Evolutionary conservation across 805 yeast species (phyloP), one percentile per base, ranked within the genome.

Genomic region (Suhomyces faveliae): DNA sequence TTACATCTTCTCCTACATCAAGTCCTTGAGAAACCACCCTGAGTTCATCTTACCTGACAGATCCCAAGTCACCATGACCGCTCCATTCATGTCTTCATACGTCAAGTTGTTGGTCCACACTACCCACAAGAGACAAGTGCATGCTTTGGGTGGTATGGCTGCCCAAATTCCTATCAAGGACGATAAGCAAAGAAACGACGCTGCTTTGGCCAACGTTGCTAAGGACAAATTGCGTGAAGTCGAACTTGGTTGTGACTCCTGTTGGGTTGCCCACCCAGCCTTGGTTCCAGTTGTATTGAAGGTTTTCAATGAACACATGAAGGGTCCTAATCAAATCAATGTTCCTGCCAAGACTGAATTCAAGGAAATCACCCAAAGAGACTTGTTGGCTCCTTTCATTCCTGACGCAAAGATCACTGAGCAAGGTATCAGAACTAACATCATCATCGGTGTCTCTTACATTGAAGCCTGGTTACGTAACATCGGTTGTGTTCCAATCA

Each of bases 131-230:
- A 78, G 92, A 70, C 86, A 84, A 52, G 92, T 86, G 38, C 91
- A 86, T 62, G 92, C 92, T 15, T 84, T 87, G 83, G 94, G 95
- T 58, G 95, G 95, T 57, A 87, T 87, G 95, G 92, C 94, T 54
- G 92, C 92, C 4, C 87, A 85, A 56, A 85, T 87, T 58, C 92
- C 94, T 53, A 86, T 86, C 69, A 86, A 86, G 66, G 75, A 80
- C 54, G 90, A 87, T 60, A 71, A 76, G 27, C 79, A 71, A 50
- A 79, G 82, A 52, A 86, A 87, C 68, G 73, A 73, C 41, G 69
- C 72, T 42, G 92, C 91, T 8, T 78, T 87, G 83, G 81, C 77
- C 42, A 85, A 84, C 55, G 94, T 87, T 46, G 77, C 80, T 54
- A 79, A 76, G 64, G 95, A 87, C 68, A 87, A 87, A 69, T 76